Percentiles rank a stretch among this genome's conserved stretches.
Conservation (phyloP, 495 filamentous ascomycete species). For the Annulohypoxylon nitens region DNA sequence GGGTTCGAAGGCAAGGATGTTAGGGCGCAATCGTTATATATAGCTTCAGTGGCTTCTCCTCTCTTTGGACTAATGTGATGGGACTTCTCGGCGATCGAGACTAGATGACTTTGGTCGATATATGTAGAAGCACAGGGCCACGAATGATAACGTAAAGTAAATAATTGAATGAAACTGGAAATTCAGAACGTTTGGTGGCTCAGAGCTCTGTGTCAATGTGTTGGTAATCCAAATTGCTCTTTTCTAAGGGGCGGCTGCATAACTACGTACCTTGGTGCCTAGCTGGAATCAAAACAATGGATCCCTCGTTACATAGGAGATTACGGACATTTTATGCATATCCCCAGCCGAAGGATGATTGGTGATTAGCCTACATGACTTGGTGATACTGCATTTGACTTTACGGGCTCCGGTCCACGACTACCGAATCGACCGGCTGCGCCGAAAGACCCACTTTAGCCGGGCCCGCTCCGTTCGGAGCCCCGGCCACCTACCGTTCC, state of each 20-base stretch:
- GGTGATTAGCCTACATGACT: not conserved
- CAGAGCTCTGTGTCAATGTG: not conserved
- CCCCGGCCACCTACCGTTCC: not conserved
- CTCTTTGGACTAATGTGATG: slow-evolving; percentile 34
- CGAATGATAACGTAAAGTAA: slow-evolving; percentile 15
- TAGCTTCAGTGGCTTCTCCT: slow-evolving; percentile 29
- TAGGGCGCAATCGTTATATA: slow-evolving; percentile 35
- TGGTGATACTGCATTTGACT: slow-evolving; percentile 5
- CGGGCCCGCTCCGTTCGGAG: not conserved
- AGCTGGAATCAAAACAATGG: not conserved
- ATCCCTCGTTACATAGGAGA: not conserved
- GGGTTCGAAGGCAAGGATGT: not conserved
- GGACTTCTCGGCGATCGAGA: slow-evolving; percentile 20
- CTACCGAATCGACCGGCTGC: not conserved
- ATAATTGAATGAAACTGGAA: slow-evolving; percentile 10
- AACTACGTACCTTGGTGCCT: not conserved
- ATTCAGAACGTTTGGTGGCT: slow-evolving; percentile 4
- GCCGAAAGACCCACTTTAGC: not conserved
- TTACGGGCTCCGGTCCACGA: not conserved
- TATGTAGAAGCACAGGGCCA: slow-evolving; percentile 19
- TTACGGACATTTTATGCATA: not conserved
- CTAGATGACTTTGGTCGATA: slow-evolving; percentile 16
- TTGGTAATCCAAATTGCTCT: not conserved
- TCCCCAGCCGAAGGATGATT: not conserved
- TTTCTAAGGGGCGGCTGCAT: not conserved